These are phyloP conservation scores for Russula dissimulans DNA, from an alignment of 768 basidiomycete species.

Conservation along the genomic window DNA sequence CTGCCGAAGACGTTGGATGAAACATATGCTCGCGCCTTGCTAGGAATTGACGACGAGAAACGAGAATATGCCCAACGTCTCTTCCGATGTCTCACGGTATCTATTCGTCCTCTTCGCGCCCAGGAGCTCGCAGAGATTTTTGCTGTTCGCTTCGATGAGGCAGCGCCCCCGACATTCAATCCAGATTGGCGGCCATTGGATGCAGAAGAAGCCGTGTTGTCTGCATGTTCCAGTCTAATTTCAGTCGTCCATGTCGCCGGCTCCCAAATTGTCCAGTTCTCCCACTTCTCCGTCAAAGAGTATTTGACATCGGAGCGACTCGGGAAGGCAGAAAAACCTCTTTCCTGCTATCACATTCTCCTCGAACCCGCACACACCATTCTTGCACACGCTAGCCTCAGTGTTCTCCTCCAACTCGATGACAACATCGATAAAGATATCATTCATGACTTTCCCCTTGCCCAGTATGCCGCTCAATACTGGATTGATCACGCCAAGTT, in stretches of 20 bases:
- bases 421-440: not conserved
- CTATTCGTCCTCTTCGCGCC: not conserved
- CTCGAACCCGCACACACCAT: not conserved
- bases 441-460: not conserved
- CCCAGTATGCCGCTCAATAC: not conserved
- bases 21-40: not conserved
- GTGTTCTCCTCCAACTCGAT: conserved; percentile 1
- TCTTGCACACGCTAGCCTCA: not conserved
- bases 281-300: not conserved
- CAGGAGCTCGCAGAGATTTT: not conserved
- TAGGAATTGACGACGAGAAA: not conserved
- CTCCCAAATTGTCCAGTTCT: not conserved
- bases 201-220: not conserved
- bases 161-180: not conserved
- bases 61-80: not conserved
- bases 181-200: not conserved
- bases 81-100: not conserved
- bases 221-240: not conserved
- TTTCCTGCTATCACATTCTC: conserved; percentile 6
- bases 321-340: not conserved
- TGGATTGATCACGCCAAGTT: conserved; percentile 4
- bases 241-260: not conserved
- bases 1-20: conserved; percentile 1
- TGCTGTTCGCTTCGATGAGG: not conserved
- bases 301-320: conserved; percentile 10